Evolutionary conservation across 1,139 yeast species (phyloP).

Genomic region (Pichia norvegensis): DNA sequence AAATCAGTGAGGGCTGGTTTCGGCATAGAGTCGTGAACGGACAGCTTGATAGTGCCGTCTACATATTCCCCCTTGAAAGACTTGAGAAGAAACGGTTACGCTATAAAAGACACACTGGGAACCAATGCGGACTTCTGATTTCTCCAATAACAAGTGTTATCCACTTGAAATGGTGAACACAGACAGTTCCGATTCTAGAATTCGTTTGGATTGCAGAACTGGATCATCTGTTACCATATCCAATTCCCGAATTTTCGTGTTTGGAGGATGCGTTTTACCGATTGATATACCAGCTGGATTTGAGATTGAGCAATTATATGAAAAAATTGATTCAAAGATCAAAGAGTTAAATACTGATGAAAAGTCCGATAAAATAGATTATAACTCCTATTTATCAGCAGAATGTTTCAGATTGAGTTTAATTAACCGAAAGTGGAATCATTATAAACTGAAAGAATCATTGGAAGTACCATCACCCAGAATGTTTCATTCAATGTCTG

Average conservation of each 20-base stretch:
- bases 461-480: constrained; percentile 40
- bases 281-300: constrained; percentile 27
- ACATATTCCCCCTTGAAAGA: neutral
- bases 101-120: neutral
- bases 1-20: no score
- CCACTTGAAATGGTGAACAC: constrained; percentile 40
- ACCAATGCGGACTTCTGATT: constrained; percentile 38
- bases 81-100: neutral
- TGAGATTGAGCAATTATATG: constrained; percentile 13
- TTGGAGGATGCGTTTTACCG: constrained; percentile 62
- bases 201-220: constrained; percentile 50
- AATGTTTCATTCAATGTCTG: constrained; percentile 50
- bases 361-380: constrained; percentile 6
- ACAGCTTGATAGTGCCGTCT: no score
- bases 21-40: no score
- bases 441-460: constrained; percentile 23
- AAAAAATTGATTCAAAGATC: constrained; percentile 11
- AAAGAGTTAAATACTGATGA: neutral
- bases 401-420: constrained; percentile 49
- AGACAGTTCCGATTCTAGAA: constrained; percentile 37
- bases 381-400: constrained; percentile 26
- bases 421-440: constrained; percentile 48
- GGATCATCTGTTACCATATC: constrained; percentile 56
- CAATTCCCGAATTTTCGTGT: constrained; percentile 52
- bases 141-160: constrained; percentile 45